These are phyloP conservation scores for Colletotrichum sp. DNA, from an alignment of 2,329 filamentous ascomycete genomes.

Conservation along the genomic window DNA sequence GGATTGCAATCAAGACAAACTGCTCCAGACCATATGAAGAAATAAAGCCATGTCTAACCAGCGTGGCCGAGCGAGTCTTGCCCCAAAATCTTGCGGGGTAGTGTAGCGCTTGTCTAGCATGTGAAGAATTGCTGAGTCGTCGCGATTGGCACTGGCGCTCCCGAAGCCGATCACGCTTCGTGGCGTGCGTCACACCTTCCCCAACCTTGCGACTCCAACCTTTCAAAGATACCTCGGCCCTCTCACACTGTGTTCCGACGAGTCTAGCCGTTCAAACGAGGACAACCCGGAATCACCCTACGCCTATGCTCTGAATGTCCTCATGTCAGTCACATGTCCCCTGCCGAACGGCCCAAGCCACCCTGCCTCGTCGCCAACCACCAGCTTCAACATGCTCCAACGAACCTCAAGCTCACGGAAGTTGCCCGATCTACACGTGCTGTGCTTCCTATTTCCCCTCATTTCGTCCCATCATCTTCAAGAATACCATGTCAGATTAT, in stretches of 20 bases:
- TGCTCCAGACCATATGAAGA: background rate
- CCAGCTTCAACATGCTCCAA: background rate
- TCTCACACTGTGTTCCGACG: background rate
- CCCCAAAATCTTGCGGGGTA: slow-evolving; percentile 9
- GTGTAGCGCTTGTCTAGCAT: slow-evolving; percentile 7
- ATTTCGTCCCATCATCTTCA: background rate
- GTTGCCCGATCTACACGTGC: slow-evolving; percentile 8
- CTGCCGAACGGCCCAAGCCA: background rate
- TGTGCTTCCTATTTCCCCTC: background rate
- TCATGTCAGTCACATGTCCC: slow-evolving; percentile 11
- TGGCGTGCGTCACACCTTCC: slow-evolving; percentile 6
- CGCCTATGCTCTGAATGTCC: background rate
- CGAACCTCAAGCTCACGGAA: background rate
- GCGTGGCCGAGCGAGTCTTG: background rate
- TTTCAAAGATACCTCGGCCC: slow-evolving; percentile 6
- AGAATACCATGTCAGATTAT: background rate
- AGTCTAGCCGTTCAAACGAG: background rate
- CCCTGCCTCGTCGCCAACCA: background rate
- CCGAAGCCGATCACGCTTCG: slow-evolving; percentile 6
- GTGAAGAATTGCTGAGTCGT: slow-evolving; percentile 17
- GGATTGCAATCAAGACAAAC: background rate
- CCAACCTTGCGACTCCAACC: background rate
- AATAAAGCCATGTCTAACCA: background rate
- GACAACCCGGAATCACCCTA: background rate
- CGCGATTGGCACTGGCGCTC: background rate